A percentile compares a stretch with the other conserved stretches of the same genome.
Conservation (phyloP, 179 eudicot genomes). For the Carnegiea gigantea region DNA sequence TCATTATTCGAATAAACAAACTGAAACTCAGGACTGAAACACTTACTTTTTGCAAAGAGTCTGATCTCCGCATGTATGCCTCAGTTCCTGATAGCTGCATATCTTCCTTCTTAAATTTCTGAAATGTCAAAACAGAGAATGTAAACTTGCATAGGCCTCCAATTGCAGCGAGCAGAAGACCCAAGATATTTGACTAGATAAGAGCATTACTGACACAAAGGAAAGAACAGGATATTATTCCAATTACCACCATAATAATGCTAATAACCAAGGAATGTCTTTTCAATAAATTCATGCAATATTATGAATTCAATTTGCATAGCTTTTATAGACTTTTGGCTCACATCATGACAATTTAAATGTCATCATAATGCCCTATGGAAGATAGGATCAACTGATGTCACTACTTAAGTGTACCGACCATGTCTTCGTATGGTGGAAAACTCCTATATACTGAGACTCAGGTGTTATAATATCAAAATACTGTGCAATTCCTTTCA, state of each 20-base stretch:
- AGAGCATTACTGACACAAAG: neutral
- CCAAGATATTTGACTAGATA: neutral
- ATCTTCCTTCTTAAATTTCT: slow-evolving; percentile 93
- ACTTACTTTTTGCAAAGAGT: slow-evolving; percentile 75
- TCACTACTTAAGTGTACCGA: neutral
- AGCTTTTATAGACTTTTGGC: neutral
- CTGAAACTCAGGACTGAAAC: slow-evolving; percentile 8
- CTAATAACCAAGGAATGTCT: neutral
- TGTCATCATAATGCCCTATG: neutral
- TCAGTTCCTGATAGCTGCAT: slow-evolving; percentile 66
- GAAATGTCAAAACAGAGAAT: slow-evolving; percentile 25
- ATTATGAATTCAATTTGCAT: neutral
- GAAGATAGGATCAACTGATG: neutral
- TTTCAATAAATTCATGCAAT: slow-evolving; percentile 2
- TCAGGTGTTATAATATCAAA: neutral
- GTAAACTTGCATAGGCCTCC: neutral
- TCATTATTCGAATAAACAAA: neutral
- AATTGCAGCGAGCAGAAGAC: neutral
- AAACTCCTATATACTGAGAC: neutral
- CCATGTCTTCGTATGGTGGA: neutral
- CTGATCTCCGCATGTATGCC: slow-evolving; percentile 86
- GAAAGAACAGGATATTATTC: neutral
- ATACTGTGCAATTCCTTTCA: neutral
- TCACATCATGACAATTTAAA: neutral
- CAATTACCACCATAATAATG: neutral